Percentiles rank a stretch among this genome's conserved stretches.
Conservation (phyloP, 768 basidiomycete genomes). For the Serendipita sp. region DNA sequence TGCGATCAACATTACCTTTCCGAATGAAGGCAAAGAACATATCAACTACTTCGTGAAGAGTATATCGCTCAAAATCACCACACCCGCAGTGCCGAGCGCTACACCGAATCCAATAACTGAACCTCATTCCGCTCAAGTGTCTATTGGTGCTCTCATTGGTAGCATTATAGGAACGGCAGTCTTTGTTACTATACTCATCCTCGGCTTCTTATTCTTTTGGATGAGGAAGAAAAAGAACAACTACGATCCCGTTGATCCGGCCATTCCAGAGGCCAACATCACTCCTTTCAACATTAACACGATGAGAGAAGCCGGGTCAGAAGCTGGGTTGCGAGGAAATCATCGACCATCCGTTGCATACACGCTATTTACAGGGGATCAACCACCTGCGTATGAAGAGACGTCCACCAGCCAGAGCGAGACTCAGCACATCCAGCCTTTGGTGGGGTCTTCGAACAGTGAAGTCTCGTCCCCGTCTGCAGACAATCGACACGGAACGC, state of each 20-base stretch:
- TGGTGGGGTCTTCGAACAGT: no score
- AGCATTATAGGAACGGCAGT: not conserved
- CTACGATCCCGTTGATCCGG: not conserved
- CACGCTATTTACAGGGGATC: no score
- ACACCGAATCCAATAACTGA: not conserved
- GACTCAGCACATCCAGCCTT: no score
- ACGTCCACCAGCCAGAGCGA: no score
- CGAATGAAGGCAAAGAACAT: not conserved
- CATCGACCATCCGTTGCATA: no score
- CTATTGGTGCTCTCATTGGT: not conserved
- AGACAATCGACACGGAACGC: no score
- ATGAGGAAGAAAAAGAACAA: not conserved
- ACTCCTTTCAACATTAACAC: no score
- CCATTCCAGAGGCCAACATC: no score
- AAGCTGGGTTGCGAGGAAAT: no score
- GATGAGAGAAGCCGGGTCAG: no score
- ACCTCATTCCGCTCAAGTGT: not conserved
- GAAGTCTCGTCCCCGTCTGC: no score
- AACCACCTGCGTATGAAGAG: no score
- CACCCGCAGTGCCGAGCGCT: not conserved
- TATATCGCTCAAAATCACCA: not conserved
- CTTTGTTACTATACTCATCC: not conserved
- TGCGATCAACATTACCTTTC: not conserved
- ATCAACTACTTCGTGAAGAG: not conserved
- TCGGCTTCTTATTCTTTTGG: not conserved